These are phyloP conservation scores for Meredithiella fracta DNA, from an alignment of 2,329 filamentous ascomycete species.

Conservation along the genomic window DNA sequence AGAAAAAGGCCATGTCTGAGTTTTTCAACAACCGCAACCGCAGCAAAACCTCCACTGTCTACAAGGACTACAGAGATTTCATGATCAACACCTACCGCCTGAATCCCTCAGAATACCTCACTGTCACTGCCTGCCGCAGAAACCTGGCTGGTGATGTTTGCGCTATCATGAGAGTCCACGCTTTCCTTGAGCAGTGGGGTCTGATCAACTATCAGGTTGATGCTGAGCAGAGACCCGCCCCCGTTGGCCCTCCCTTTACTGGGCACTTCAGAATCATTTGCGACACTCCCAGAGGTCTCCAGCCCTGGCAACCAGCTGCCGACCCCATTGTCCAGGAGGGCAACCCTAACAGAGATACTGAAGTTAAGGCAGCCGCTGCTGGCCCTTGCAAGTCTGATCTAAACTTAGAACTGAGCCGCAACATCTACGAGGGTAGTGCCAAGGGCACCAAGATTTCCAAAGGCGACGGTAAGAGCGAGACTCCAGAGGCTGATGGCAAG, in stretches of 20 bases:
- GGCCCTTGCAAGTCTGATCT: conserved; percentile 59
- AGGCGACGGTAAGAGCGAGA: conserved; percentile 53
- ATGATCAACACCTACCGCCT: conserved; percentile 99
- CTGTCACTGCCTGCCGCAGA: conserved; percentile 84
- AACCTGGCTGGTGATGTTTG: conserved; percentile 96
- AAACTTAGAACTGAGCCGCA: conserved; percentile 84
- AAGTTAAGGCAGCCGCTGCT: conserved; percentile 51
- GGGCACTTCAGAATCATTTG: conserved; percentile 94
- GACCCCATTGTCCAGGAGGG: conserved; percentile 50
- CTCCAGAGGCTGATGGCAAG: conserved; percentile 50
- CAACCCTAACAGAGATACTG: conserved; percentile 49
- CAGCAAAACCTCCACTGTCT: conserved; percentile 92
- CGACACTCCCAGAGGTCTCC: conserved; percentile 85
- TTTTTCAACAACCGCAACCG: conserved; percentile 98
- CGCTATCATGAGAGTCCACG: conserved; percentile 96
- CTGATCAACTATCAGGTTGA: conserved; percentile 99
- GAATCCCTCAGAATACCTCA: conserved; percentile 90
- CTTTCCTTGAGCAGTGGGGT: conserved; percentile 96
- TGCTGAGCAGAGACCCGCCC: conserved; percentile 83
- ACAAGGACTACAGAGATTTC: conserved; percentile 98
- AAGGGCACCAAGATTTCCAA: conserved; percentile 59
- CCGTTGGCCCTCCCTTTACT: conserved; percentile 90
- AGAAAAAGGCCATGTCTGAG: conserved; percentile 87
- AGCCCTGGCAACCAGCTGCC: conserved; percentile 84
- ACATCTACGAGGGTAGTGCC: conserved; percentile 85